Evolutionary conservation across 495 filamentous ascomycete species (phyloP).

Genomic region (Aspergillus asperescens): DNA sequence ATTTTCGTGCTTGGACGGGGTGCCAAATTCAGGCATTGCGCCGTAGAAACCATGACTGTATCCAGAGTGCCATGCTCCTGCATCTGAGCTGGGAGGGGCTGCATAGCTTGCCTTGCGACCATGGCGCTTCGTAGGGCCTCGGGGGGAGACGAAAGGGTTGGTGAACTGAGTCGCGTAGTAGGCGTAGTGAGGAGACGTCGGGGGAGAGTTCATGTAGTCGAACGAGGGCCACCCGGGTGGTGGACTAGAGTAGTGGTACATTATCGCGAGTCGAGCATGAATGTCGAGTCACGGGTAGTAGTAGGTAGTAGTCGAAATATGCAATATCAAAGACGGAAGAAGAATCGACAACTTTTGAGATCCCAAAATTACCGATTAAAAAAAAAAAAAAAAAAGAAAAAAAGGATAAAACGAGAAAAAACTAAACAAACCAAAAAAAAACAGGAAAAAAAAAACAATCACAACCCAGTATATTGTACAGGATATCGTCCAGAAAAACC

Average conservation of each 20-base stretch:
- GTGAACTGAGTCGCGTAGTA: conserved; percentile 43
- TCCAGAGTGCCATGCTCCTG: conserved; percentile 38
- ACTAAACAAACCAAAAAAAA: conserved; percentile 21
- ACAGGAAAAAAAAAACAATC: conserved; percentile 16
- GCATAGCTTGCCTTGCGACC: conserved; percentile 46
- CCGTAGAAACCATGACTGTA: conserved; percentile 40
- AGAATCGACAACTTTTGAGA: conserved; percentile 14
- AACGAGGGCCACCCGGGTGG: conserved; percentile 46
- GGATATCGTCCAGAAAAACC: conserved; percentile 43
- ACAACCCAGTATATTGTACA: conserved; percentile 47
- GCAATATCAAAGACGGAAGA: conserved; percentile 7
- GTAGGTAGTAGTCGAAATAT: conserved; percentile 19
- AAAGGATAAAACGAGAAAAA: conserved; percentile 20
- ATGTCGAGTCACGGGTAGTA: conserved; percentile 19
- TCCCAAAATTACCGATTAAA: conserved; percentile 16
- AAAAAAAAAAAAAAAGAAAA: conserved; percentile 19
- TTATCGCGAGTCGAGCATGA: conserved; percentile 38
- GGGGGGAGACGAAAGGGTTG: conserved; percentile 37
- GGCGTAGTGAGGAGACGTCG: conserved; percentile 47
- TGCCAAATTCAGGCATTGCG: conserved; percentile 43
- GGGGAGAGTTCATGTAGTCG: conserved; percentile 48
- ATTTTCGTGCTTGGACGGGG: conserved; percentile 51
- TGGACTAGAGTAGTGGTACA: conserved; percentile 51
- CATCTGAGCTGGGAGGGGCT: conserved; percentile 29
- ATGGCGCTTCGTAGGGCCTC: conserved; percentile 39